Base-by-base conservation (phyloP, 495 filamentous ascomycete species). In the Neurospora cerealis region DNA sequence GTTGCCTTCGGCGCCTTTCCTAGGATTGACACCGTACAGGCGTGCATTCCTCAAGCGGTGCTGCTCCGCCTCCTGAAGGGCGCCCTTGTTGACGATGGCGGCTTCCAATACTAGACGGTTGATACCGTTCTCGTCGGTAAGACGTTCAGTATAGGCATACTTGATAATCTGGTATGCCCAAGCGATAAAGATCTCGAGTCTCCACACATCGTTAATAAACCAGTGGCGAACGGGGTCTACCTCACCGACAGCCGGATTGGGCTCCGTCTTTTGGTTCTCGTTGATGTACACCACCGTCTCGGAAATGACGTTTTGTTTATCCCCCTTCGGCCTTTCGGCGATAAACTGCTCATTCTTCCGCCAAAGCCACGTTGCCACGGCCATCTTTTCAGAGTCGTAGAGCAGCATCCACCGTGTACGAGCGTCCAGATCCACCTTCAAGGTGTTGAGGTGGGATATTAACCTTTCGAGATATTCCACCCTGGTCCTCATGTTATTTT, bases 381-480 rank as follows among this genome's bases (percentile, higher is more conserved):
- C 90, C 76, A 97, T 88, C 80, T 94, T 97, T 79, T 98, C 96
- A 0, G 94, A 95, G 77, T 92, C 89, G 87, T 91, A 93, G n/a
- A 98, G 85, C 6, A 99, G 80, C 73, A 90, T 86, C 95, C 94
- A 99, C 77, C 88, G 89, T 6, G 89, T 88, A 24, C 80, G 81
- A 34, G 86, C 86, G 69, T 92, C 88, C 17, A 98, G 76, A 37
- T 82, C 78, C 42, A 85, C 81, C 24, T 82, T 71, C 5, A 89
- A 76, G 79, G 86, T 78, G 84, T 87, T 86, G 24, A 98, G 83
- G 72, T 94, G 86, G 17, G 83, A 82, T 13, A 91, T 91, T 46
- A 99, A 89, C 75, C 90, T 88, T 60, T 88, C 86, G 40, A 98
- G 79, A 34, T 92, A 92, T 38, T 86, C 87, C 28, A 89, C 86